Base-by-base conservation (phyloP, 1,284 basidiomycete genomes). In the Cryptococcus wingfieldii region DNA sequence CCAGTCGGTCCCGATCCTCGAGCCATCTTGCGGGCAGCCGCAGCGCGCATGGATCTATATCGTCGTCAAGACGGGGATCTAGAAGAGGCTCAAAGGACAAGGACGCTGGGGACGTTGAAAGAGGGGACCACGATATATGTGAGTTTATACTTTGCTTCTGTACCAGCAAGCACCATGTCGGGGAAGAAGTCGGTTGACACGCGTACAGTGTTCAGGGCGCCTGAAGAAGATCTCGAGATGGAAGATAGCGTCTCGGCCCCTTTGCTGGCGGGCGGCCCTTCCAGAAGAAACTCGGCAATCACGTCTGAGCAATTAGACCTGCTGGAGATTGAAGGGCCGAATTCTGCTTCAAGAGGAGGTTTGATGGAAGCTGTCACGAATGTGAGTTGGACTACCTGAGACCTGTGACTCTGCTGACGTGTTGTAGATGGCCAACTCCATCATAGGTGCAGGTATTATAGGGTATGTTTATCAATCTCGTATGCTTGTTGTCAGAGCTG, bases 391-490 rank as follows among this genome's bases (percentile, higher is more conserved):
- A 28, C 19, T 7, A 28, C 28, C 9, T 31, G 13, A 53, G 6
- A 12, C 38, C 16, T 12, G 42, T 8, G 18, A 44, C 18, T 56
- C 41, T 37, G 45, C 55, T 65, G 47, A 63, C 25, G 12, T 28
- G 16, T 7, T 14, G 25, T 38, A 79, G 71, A 80, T 80, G 80
- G 90, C 92, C 31, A 98, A 98, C 74, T 94, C 91, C 6, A 98
- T 98, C 51, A 80, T 98, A 25, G 95, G 95, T 43, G 95, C 95
- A 84, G 89, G 89, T 50, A 93, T 94, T 61, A 91, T 94, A 65
- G 90, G 86, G 91, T 80, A 59, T 80, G 72, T 34, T 10, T 7
- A 42, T 44, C 19, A 13, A 4, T 10, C 10, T 38, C 18, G 34
- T 8, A 37, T 41, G 45, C 55, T 25, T 34, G 34, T 19, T 43